Base-by-base conservation (phyloP, 345 rosid genomes). In the Salix exigua region DNA sequence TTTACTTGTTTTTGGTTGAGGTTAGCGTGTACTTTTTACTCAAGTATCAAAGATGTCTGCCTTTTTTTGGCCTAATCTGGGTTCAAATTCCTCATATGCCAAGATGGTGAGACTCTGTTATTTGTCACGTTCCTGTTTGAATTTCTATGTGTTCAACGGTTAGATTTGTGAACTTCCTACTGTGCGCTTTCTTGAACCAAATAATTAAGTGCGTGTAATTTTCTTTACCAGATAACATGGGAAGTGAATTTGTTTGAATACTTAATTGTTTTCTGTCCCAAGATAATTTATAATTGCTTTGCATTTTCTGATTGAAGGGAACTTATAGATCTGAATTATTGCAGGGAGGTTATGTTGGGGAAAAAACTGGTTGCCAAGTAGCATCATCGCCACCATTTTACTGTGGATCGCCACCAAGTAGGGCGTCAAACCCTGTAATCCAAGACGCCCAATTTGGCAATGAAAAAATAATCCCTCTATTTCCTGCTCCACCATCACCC, bases 391-490 rank as follows among this genome's bases (percentile, higher is more conserved):
- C 94, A 0, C 96, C 96, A 2, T 93, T 76, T 84, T 91, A 87
- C 61, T 71, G 82, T 1, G 97, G 96, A 64, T 91, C 97, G 30
- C 96, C 97, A 10, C 96, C 97, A 2, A 83, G 84, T 28, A 84
- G 94, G 79, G 82, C 91, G 77, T 62, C 91, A 1, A 93, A 93
- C 64, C 97, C 97, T 19, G 50, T 91, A 68, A 86, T 79, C 73
- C 92, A 88, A 72, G 97, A 93, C 79, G 89, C 82, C 26, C 88
- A 82, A 12, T 93, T 93, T 71, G 88, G 88, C 33, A 83, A 55
- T 7, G 86, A 89, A 73, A 85, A 82, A 84, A 64, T 73, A 3
- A n/a, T 44, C 37, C 44, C 68, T 1, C 72, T 44, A 14, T 30
- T 85, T 26, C 77, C 84, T 2, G 53, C 82, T 5, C 86, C 88